Evolutionary conservation across 305 asterid genomes (phyloP), one percentile per base, ranked within the genome.

Genomic region (Rubia balearica): DNA sequence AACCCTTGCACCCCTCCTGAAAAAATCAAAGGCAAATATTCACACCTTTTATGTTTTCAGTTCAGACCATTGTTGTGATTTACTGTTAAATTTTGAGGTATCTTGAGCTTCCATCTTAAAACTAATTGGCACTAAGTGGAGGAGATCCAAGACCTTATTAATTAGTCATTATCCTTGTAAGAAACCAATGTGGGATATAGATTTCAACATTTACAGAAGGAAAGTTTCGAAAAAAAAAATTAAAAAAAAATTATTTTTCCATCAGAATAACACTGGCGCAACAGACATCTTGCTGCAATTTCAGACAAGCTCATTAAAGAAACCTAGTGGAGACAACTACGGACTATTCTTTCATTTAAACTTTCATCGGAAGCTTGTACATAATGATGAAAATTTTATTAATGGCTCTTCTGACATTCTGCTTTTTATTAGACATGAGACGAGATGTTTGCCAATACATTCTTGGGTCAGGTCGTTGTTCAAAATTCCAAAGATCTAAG

Each of bases 1-100:
- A 87, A 60, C 96, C 98, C 82, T 93, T 93, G 92, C 98, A 93
- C 68, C 98, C 98, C 82, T 93, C 98, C 97, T 93, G 86, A 79
- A 78, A 48, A 76, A 22, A 14, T 57, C 55, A 73, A 55, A 73
- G 79, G 27, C 64, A 74, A 38, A 73, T 21, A 38, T 69, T 41
- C 36, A 7, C 21, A 75, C 43, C 62, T 19, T 66, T 65, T 63
- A 13, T 7, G 12, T 5, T 30, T 13, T 63, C 61, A 4, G 3
- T 16, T 61, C 14, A 59, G 22, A 30, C 7, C 55, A 43, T 22
- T 4, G 46, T 56, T 16, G 45, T 45, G 22, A 13, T 42, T 6
- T 42, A 11, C 41, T n/a, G n/a, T n/a, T n/a, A n/a, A n/a, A n/a
- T n/a, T n/a, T n/a, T n/a, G n/a, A n/a, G n/a, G n/a, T n/a, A n/a